A percentile compares a stretch with the other conserved stretches of the same genome.
Conservation (phyloP, 345 rosid species). For the Pseudoturritis turrita region DNA sequence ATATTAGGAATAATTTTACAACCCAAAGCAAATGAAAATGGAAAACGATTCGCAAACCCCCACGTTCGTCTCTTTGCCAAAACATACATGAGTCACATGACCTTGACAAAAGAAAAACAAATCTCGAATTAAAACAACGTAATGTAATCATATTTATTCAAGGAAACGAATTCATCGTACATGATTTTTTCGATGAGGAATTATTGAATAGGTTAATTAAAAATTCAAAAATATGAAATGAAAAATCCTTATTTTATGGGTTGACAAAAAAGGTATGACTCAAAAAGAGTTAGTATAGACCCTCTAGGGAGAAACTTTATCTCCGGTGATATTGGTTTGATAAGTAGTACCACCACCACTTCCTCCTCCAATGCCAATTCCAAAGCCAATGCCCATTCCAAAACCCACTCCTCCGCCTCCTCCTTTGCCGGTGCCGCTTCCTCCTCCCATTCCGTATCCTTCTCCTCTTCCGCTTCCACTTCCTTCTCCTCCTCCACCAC, state of each 20-base stretch:
- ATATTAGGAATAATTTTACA: no score
- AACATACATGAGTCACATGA: no score
- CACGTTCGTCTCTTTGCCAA: no score
- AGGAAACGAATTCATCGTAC: constrained; percentile 19
- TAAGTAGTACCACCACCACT: constrained; percentile 28
- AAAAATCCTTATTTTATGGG: background rate
- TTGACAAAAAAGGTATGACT: background rate
- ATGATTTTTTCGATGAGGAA: background rate
- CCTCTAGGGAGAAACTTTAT: constrained; percentile 14
- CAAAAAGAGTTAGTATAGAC: no score
- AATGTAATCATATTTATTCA: background rate
- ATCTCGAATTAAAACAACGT: background rate
- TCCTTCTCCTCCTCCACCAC: no score
- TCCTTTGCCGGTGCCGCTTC: constrained; percentile 31
- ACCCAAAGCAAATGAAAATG: no score
- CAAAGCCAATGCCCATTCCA: constrained; percentile 32
- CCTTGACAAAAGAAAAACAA: no score
- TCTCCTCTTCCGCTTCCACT: constrained; percentile 27
- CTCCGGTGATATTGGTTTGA: constrained; percentile 13
- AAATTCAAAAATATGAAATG: background rate
- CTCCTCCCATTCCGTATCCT: constrained; percentile 30
- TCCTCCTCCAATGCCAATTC: constrained; percentile 32
- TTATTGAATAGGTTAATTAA: background rate
- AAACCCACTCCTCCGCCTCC: constrained; percentile 26
- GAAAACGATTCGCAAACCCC: no score